These are phyloP conservation scores for Phaeosphaeria sp. DNA, from an alignment of 2,329 filamentous ascomycete species.

Conservation along the genomic window DNA sequence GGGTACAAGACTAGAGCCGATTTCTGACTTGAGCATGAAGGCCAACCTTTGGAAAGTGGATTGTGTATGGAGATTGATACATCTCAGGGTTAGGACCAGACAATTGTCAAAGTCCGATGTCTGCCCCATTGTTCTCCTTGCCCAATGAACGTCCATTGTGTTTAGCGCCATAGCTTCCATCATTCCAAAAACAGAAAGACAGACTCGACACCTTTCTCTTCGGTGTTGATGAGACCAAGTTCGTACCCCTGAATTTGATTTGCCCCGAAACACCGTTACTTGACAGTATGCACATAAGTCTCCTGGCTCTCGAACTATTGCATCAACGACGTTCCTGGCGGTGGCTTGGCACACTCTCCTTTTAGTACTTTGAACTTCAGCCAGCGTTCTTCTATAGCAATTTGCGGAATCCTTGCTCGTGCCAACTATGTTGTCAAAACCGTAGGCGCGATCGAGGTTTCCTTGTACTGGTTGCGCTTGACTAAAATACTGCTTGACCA, in stretches of 20 bases:
- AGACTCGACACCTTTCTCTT: neutral
- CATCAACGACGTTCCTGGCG: neutral
- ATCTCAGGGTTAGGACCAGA: neutral
- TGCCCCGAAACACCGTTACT: neutral
- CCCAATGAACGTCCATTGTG: neutral
- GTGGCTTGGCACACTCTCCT: neutral
- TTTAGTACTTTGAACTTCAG: neutral
- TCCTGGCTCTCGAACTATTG: neutral
- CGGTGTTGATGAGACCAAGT: neutral
- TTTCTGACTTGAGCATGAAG: neutral
- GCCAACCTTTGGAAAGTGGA: neutral
- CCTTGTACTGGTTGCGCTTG: neutral
- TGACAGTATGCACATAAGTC: neutral
- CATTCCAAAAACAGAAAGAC: neutral
- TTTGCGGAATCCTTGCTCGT: neutral
- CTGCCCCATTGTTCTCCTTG: neutral
- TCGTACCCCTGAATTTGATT: neutral
- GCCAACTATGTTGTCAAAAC: neutral
- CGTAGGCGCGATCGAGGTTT: neutral
- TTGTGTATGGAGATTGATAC: neutral
- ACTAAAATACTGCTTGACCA: neutral
- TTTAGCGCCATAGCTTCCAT: neutral
- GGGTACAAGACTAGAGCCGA: neutral
- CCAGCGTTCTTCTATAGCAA: neutral
- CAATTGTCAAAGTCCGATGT: neutral